Base-by-base conservation (phyloP, 2,329 filamentous ascomycete species). In the Aspergillus pseudoviridinutans region DNA sequence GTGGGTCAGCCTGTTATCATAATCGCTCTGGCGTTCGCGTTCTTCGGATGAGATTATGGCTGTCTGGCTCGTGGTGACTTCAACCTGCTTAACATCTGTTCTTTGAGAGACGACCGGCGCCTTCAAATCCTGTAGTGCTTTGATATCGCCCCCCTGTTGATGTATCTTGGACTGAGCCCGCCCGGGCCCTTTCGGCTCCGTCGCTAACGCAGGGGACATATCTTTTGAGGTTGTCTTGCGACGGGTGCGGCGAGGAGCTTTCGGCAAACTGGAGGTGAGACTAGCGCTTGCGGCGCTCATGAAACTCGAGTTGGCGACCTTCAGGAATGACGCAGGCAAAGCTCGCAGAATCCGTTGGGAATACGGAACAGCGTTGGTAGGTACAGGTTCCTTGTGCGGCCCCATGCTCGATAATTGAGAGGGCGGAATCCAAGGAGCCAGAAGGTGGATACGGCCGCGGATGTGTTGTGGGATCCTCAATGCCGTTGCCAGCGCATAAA, bases 381-480 rank as follows among this genome's bases (percentile, higher is more conserved):
- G 92, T 0, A 90, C 88, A 3, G 88, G 82, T 17, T 87, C 87
- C 66, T 91, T 87, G 17, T 84, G 84, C 56, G 90, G 87, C 28
- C 88, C 87, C 62, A 92, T 87, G 20, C 89, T 87, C 54, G 87
- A 92, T 81, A 96, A 89, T 71, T 96, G 92, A 4, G 91, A 97
- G 0, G 94, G 94, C 1, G 94, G 94, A 50, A 99, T 97, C 94
- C 73, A 75, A 0, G 94, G 94, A 0, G 94, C 93, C 8, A 99
- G 82, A 2, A 99, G 84, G 74, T 99, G 94, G 55, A 99, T 94
- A 54, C 91, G 88, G 22, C 94, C 94, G 5, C 92, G 88, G 60
- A 99, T 95, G 69, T 97, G 91, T 67, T 97, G 92, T 3, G 94
- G 94, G 84, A 99, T 96, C 49, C 94, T 90, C 49, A 99, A 80